Base-by-base conservation (phyloP, 139 green algal genomes). In the Tetraselmis striata region DNA sequence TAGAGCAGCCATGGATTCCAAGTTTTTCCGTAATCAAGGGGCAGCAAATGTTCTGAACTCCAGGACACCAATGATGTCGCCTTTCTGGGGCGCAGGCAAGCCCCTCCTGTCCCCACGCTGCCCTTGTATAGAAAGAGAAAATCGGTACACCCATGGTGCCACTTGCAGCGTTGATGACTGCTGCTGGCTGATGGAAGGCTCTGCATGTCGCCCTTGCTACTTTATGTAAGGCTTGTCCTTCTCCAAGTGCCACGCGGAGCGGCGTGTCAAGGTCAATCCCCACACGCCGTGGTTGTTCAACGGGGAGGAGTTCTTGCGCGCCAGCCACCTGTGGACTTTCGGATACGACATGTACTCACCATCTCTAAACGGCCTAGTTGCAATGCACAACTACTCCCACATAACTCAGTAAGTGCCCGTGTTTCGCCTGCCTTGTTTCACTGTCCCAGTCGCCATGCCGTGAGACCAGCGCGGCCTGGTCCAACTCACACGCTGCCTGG, bases 291-390 rank as follows among this genome's bases (percentile, higher is more conserved):
- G 74, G 74, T 22, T 77, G 26, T 77, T 77, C 74, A 18, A 77
- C 23, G 74, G 74, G 26, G 74, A 77, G 74, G 74, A 77, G 74
- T 77, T 77, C 25, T 22, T 77, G 26, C 74, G 74, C 23, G 74
- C 74, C 23, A 31, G 26, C 26, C 74, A 77, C 25, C 25, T 77
- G 74, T 77, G 74, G 74, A 77, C 74, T 18, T 29, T 28, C 25
- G 74, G 74, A 77, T 77, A 77, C 74, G 74, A 77, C 74, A 77
- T 77, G 74, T 77, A 77, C 74, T 77, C 74, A 18, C 74, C 74
- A 18, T 31, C 74, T 22, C 5, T 31, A 18, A 2, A 29, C 2
- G 74, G 74, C 23, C 25, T 29, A 2, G n/a, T 2, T 18, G 23
- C 23, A 18, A 31, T 77, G 2, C 74, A 77, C 74, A 77, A 77